Conservation (phyloP, 768 basidiomycete genomes). For the Tulasnella calospora region DNA sequence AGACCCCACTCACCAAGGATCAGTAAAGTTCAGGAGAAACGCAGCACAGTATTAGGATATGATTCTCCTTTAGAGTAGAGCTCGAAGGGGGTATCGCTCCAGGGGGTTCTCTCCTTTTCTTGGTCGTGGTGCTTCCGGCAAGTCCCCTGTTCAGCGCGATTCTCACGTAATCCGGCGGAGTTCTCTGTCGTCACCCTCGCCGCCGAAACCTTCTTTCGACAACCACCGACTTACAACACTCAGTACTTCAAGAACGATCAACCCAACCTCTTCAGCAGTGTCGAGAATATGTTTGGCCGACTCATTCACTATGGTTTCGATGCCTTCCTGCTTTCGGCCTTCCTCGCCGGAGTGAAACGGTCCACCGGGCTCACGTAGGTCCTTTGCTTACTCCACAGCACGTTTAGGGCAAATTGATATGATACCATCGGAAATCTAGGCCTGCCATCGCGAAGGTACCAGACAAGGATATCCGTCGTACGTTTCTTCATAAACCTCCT, state of each 20-base stretch:
- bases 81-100: neutral
- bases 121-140: neutral
- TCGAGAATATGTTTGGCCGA: constrained; percentile 53
- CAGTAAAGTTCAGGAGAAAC: constrained; percentile 2
- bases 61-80: neutral
- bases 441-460: constrained; percentile 70
- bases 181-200: neutral
- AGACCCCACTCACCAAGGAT: neutral
- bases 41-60: neutral
- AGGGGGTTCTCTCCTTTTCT: neutral
- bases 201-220: neutral
- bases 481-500: constrained; percentile 36
- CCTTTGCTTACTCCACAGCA: neutral
- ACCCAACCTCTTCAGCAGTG: neutral
- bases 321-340: constrained; percentile 69
- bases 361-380: constrained; percentile 82
- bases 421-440: constrained; percentile 39
- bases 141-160: neutral
- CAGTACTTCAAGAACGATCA: neutral
- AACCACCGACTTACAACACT: neutral
- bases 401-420: neutral
- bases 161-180: constrained; percentile 11
- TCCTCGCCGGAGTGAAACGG: constrained; percentile 79
- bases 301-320: constrained; percentile 71
- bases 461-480: constrained; percentile 85